These are phyloP conservation scores for Hebeloma cylindrosporum DNA, from an alignment of 768 basidiomycete genomes.

Conservation along the genomic window DNA sequence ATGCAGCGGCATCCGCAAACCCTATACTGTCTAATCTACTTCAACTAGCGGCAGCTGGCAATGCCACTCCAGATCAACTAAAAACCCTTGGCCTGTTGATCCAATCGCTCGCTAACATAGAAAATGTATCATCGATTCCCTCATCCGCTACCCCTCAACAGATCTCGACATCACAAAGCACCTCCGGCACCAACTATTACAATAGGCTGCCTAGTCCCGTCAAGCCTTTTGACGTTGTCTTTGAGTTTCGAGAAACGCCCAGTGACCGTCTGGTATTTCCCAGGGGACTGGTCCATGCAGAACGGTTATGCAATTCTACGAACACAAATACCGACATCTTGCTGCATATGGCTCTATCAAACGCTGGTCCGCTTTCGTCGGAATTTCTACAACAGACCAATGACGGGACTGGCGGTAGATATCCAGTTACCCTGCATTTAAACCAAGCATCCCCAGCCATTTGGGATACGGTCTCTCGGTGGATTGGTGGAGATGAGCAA, in stretches of 20 bases:
- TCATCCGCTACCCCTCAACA: slow-evolving; percentile 9
- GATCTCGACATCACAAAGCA: slow-evolving; percentile 13
- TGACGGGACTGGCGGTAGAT: slow-evolving; percentile 14
- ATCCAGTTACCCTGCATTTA: slow-evolving; percentile 47
- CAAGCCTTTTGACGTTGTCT: slow-evolving; percentile 69
- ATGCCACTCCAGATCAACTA: slow-evolving; percentile 62
- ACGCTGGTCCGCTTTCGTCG: slow-evolving; percentile 21
- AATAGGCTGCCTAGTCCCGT: slow-evolving; percentile 25
- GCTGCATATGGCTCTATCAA: slow-evolving; percentile 18
- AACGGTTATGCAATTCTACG: slow-evolving; percentile 30
- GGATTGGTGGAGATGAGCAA: slow-evolving; percentile 59
- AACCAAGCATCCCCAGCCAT: slow-evolving; percentile 47
- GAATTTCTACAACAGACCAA: slow-evolving; percentile 5
- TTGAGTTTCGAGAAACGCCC: slow-evolving; percentile 67
- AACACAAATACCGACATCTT: slow-evolving; percentile 23
- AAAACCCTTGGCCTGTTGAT: slow-evolving; percentile 73
- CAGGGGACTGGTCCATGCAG: slow-evolving; percentile 53
- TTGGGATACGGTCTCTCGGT: slow-evolving; percentile 59
- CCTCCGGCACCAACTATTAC: slow-evolving; percentile 7
- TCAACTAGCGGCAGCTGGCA: slow-evolving; percentile 60
- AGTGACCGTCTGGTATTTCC: slow-evolving; percentile 71
- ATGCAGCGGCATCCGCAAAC: slow-evolving; percentile 62
- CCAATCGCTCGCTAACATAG: slow-evolving; percentile 53
- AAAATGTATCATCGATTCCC: slow-evolving; percentile 14
- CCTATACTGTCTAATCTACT: slow-evolving; percentile 68